phyloP scores from a whole-genome alignment of 2,329 filamentous ascomycete species.

The Juglanconis oblonga region DNA sequence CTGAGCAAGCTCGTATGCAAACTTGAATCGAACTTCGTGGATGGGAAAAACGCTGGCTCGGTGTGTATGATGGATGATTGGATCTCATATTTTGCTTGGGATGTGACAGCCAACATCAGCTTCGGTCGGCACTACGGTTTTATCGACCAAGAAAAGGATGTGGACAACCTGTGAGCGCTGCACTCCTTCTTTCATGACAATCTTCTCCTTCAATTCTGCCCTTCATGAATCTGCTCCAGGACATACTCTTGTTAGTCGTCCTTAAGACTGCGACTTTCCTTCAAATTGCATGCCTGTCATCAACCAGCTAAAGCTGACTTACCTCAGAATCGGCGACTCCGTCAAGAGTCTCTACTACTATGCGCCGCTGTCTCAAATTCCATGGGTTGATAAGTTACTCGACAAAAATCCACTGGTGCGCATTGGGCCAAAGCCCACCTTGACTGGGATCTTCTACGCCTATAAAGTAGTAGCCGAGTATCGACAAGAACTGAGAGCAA shows the following conservation, averaged over 20 bases:
- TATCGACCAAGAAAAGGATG: neutral
- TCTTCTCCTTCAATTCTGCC: neutral
- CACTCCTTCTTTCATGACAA: neutral
- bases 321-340: neutral
- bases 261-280: too few relatives aligned
- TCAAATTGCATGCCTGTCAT: too few relatives aligned
- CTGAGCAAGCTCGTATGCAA: conserved; percentile 1
- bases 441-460: neutral
- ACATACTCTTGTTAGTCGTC: too few relatives aligned
- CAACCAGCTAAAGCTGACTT: neutral
- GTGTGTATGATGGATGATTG: conserved; percentile 10
- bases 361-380: conserved; percentile 25
- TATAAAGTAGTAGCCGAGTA: conserved; percentile 4
- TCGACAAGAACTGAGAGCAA: neutral
- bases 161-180: neutral
- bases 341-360: conserved; percentile 31
- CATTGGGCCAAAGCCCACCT: conserved; percentile 20
- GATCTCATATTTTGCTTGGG: conserved; percentile 7
- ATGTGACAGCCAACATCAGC: conserved; percentile 7
- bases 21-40: conserved; percentile 3
- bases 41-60: neutral
- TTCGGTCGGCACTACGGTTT: conserved; percentile 4
- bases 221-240: too few relatives aligned
- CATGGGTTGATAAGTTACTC: conserved; percentile 25
- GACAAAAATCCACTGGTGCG: conserved; percentile 28